phyloP scores from a whole-genome alignment of 106 monocot species.

The Dendrobium officinale region DNA sequence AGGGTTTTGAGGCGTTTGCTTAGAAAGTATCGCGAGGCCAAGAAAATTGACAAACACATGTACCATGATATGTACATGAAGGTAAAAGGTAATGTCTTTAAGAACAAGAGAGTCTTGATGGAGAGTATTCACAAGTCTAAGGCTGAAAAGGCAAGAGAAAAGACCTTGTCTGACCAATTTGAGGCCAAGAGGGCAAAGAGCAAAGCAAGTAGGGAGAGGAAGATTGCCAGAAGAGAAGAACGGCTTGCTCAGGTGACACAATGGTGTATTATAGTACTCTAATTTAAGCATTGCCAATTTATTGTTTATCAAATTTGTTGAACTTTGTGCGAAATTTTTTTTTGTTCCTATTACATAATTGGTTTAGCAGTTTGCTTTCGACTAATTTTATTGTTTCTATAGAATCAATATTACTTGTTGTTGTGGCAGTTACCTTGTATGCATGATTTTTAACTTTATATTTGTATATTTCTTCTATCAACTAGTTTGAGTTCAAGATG shows the following conservation, averaged over 20 bases:
- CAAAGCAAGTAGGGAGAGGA: constrained; percentile 50
- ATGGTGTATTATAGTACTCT: not conserved
- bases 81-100: constrained; percentile 49
- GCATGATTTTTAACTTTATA: not conserved
- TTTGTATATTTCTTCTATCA: not conserved
- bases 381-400: not conserved
- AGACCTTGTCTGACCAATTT: constrained; percentile 41
- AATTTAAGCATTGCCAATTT: not conserved
- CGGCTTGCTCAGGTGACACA: constrained; percentile 25
- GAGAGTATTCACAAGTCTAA: constrained; percentile 57
- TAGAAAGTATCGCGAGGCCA: constrained; percentile 36
- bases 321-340: not conserved
- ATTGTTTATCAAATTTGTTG: not conserved
- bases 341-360: not conserved
- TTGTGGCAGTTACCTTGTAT: not conserved
- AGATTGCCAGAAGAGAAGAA: constrained; percentile 48
- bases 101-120: constrained; percentile 52
- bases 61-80: constrained; percentile 56
- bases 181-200: constrained; percentile 47
- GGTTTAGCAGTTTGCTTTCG: not conserved
- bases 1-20: constrained; percentile 36
- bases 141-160: constrained; percentile 47
- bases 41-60: constrained; percentile 55
- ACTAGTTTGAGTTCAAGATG: not conserved
- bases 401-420: not conserved